A percentile compares a stretch with the other conserved stretches of the same genome.
These are phyloP conservation scores for Amniculicola lignicola DNA, from an alignment of 495 filamentous ascomycete species.

Conservation along the genomic window DNA sequence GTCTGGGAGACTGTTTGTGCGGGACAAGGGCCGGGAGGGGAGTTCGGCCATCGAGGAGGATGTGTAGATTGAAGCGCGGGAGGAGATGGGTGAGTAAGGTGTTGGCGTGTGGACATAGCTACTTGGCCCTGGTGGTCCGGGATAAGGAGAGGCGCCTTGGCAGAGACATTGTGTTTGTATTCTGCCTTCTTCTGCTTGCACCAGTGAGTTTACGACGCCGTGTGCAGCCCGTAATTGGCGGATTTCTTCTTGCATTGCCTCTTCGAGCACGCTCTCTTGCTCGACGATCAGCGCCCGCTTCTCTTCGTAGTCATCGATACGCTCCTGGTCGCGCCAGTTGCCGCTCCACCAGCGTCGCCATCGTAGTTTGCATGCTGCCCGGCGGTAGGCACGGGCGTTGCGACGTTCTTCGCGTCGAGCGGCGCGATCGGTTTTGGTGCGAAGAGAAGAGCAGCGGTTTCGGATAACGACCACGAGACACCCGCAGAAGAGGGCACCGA, in stretches of 20 bases:
- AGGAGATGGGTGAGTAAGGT: slow-evolving; percentile 17
- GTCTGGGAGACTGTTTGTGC: slow-evolving; percentile 35
- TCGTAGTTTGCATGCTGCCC: slow-evolving; percentile 35
- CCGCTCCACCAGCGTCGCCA: slow-evolving; percentile 36
- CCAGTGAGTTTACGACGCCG: slow-evolving; percentile 36
- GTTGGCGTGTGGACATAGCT: too few species aligned
- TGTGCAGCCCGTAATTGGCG: slow-evolving; percentile 38
- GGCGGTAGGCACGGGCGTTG: slow-evolving; percentile 37
- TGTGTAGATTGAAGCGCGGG: slow-evolving; percentile 15
- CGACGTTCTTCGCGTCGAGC: slow-evolving; percentile 41
- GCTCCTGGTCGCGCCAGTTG: slow-evolving; percentile 22
- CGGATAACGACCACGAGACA: slow-evolving; percentile 34
- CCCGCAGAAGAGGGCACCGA: slow-evolving; percentile 28
- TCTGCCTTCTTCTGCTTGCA: slow-evolving; percentile 36
- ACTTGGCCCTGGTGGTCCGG: too few species aligned
- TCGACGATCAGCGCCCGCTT: slow-evolving; percentile 41
- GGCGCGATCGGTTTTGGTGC: slow-evolving; percentile 37
- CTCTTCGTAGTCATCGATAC: slow-evolving; percentile 43
- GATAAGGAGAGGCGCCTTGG: slow-evolving; percentile 3
- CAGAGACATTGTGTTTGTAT: slow-evolving; percentile 4
- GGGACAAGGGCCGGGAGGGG: slow-evolving; percentile 29
- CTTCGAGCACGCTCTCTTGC: slow-evolving; percentile 43
- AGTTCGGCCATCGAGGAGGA: slow-evolving; percentile 15
- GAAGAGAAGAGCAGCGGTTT: slow-evolving; percentile 33
- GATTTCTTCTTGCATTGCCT: slow-evolving; percentile 47